Evolutionary conservation across 1,284 basidiomycete genomes (phyloP), one percentile per base, ranked within the genome.

Genomic region (Wolfiporia cocos): DNA sequence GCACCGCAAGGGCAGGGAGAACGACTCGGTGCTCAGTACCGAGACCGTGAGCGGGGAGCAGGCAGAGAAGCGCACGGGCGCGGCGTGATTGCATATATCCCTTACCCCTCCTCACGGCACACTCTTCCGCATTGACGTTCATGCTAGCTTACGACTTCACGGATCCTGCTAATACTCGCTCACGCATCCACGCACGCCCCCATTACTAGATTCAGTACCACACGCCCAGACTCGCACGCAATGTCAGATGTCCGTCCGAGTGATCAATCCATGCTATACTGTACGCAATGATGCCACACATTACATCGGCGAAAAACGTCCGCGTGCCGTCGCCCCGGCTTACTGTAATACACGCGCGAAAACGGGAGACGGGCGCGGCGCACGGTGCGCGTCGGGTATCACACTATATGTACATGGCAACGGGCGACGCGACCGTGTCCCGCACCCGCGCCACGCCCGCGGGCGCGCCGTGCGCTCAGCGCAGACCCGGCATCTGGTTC

Each of bases 1-100:
- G 4, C 62, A 72, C 39, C 15, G 42, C 20, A 44, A 49, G 26
- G 40, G 39, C 20, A 11, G 30, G 18, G 40, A 47, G 39, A 15
- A 38, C 17, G 36, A 37, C 7, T 33, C 36, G 20, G 23, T 34
- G 30, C 32, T 29, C 17, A 41, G 38, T 17, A 33, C 35, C 5
- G 39, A 46, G 6, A 41, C 44, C 21, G 36, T 44, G 10, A 30
- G 33, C 10, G 42, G 39, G 7, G 42, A 44, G 38, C 35, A 44
- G 37, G 34, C 33, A 17, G 12, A 34, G 32, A 28, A 28, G 26
- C 9, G 14, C 14, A 14, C 7, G 26, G 26, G 7, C 26, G 26
- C 7, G 26, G 7, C 26, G 26, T 28, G 26, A 28, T 7, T 14
- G 14, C 26, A 7, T 28, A 28, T 28, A 28, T 28, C 14, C 26